These are phyloP conservation scores for Hypomyces rosellus DNA, from an alignment of 2,329 filamentous ascomycete species.

Conservation along the genomic window DNA sequence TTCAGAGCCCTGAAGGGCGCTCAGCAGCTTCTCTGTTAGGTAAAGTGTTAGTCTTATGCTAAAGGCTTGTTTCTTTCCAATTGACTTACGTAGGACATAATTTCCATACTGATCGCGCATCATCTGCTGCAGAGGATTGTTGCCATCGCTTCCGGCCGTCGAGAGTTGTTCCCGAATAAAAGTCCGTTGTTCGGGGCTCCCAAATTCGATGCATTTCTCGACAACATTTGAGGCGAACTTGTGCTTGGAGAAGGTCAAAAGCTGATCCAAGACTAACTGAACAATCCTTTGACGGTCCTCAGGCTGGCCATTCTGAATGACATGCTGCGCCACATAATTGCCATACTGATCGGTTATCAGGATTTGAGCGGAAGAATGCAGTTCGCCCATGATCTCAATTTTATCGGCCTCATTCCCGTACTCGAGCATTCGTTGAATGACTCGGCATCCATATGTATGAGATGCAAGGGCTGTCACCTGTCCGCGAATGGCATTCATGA, in stretches of 20 bases:
- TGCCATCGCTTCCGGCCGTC: slow-evolving; percentile 54
- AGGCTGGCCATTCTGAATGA: slow-evolving; percentile 70
- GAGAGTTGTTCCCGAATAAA: slow-evolving; percentile 61
- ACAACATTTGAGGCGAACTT: slow-evolving; percentile 98
- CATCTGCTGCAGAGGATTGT: slow-evolving; percentile 64
- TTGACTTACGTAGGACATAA: slow-evolving; percentile 82
- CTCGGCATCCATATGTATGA: slow-evolving; percentile 83
- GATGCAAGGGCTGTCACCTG: slow-evolving; percentile 68
- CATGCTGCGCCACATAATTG: slow-evolving; percentile 93
- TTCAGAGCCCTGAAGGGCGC: slow-evolving; percentile 54
- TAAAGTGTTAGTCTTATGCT: slow-evolving; percentile 8
- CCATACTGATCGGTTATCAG: slow-evolving; percentile 85
- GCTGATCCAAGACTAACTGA: slow-evolving; percentile 61
- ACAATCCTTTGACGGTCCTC: slow-evolving; percentile 71
- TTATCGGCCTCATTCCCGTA: slow-evolving; percentile 68
- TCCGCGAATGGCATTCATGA: slow-evolving; percentile 72
- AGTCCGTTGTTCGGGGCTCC: slow-evolving; percentile 61
- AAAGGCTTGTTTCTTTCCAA: slow-evolving; percentile 4
- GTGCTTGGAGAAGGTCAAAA: slow-evolving; percentile 78
- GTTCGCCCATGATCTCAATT: slow-evolving; percentile 66
- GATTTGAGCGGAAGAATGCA: slow-evolving; percentile 63
- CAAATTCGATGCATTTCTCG: slow-evolving; percentile 78
- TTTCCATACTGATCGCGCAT: slow-evolving; percentile 93
- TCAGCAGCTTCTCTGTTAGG: slow-evolving; percentile 68
- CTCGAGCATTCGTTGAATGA: slow-evolving; percentile 89